These are phyloP conservation scores for Choanephora cucurbitarum DNA, from an alignment of 371 early-diverging fungal genomes.

Conservation along the genomic window DNA sequence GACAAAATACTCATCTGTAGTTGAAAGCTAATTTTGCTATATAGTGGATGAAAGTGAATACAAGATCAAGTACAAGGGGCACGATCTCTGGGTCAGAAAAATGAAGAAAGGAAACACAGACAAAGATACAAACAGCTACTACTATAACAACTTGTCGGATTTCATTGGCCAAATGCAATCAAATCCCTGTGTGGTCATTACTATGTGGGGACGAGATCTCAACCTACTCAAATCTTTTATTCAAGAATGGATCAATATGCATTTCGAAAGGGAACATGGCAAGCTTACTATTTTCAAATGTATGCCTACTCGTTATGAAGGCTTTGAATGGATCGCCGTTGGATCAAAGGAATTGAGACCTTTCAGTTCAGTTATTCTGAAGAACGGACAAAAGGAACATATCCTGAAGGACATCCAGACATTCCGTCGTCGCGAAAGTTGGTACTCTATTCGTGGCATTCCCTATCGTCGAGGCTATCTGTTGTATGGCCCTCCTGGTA, in stretches of 20 bases:
- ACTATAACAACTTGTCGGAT: slow-evolving; percentile 20
- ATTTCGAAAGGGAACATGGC: slow-evolving; percentile 30
- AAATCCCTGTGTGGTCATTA: slow-evolving; percentile 25
- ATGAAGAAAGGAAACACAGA: slow-evolving; percentile 18
- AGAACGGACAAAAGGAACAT: slow-evolving; percentile 40
- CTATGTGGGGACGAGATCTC: slow-evolving; percentile 30
- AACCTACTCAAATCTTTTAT: slow-evolving; percentile 20
- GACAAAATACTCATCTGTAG: too few relatives aligned
- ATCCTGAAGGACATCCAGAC: slow-evolving; percentile 36
- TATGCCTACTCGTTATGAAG: slow-evolving; percentile 24
- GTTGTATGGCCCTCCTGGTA: slow-evolving; percentile 71
- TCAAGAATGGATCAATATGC: slow-evolving; percentile 43
- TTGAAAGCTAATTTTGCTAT: too few relatives aligned
- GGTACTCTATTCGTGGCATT: slow-evolving; percentile 90
- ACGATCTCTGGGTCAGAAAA: slow-evolving; percentile 31
- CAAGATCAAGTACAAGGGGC: slow-evolving; percentile 30
- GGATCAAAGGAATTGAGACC: slow-evolving; percentile 34
- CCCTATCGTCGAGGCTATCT: slow-evolving; percentile 92
- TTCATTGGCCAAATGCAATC: slow-evolving; percentile 23
- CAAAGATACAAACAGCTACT: not conserved
- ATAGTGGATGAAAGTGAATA: slow-evolving; percentile 24
- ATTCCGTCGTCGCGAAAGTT: slow-evolving; percentile 45
- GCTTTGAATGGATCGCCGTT: slow-evolving; percentile 23
- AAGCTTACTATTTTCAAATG: slow-evolving; percentile 39
- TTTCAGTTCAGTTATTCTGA: slow-evolving; percentile 41